These are phyloP conservation scores for Rhodosporidiobolus sp. DNA, from an alignment of 768 basidiomycete species.

Conservation along the genomic window DNA sequence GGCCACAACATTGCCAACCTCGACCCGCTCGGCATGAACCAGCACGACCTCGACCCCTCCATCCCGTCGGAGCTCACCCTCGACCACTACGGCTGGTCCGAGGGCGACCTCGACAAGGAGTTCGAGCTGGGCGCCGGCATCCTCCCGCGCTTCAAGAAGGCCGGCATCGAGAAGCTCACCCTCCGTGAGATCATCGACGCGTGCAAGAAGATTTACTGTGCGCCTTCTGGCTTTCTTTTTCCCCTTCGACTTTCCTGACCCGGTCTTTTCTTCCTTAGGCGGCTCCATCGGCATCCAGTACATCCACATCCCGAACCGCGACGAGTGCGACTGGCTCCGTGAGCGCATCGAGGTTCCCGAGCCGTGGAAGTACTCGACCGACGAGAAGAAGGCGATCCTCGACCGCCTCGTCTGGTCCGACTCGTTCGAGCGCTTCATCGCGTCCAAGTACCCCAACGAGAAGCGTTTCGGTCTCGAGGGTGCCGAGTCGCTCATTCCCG, in stretches of 20 bases:
- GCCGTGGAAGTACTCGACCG: slow-evolving; percentile 95
- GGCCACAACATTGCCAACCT: slow-evolving; percentile 95
- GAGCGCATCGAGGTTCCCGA: slow-evolving; percentile 91
- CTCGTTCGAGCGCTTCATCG: slow-evolving; percentile 96
- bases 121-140: slow-evolving; percentile 94
- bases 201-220: slow-evolving; percentile 90
- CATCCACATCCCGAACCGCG: slow-evolving; percentile 94
- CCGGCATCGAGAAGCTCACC: slow-evolving; percentile 80
- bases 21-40: slow-evolving; percentile 89
- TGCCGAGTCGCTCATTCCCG: slow-evolving; percentile 93
- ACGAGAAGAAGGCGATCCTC: slow-evolving; percentile 98
- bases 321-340: slow-evolving; percentile 98
- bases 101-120: slow-evolving; percentile 89
- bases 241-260: background rate
- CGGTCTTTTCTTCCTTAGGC: slow-evolving; percentile 53
- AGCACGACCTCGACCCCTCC: slow-evolving; percentile 75
- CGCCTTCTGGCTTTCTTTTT: slow-evolving; percentile 47
- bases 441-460: slow-evolving; percentile 98
- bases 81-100: slow-evolving; percentile 90
- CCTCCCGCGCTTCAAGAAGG: slow-evolving; percentile 86
- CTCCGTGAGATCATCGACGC: slow-evolving; percentile 86
- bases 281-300: slow-evolving; percentile 87
- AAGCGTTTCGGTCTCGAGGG: slow-evolving; percentile 99
- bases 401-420: slow-evolving; percentile 99
- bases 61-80: slow-evolving; percentile 87